Evolutionary conservation across 192 early-diverging fungal genomes (phyloP).

Genomic region (Jimgerdemannia lactiflua): DNA sequence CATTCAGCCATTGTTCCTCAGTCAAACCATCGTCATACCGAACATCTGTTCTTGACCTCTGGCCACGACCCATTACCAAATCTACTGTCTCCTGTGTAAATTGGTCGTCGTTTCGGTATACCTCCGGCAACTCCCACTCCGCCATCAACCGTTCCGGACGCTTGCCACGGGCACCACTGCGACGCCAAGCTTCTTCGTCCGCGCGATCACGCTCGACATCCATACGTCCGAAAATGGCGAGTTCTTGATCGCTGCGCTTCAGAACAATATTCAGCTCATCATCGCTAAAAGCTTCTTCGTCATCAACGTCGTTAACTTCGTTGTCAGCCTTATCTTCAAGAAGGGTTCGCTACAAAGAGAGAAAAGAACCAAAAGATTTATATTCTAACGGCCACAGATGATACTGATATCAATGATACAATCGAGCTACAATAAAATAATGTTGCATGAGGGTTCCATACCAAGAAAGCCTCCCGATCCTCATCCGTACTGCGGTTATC

Average conservation of each 20-base stretch:
- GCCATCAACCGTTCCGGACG: constrained; percentile 78
- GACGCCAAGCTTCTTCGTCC: constrained; percentile 52
- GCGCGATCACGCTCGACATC: constrained; percentile 66
- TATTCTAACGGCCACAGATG: not conserved
- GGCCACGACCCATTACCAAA: constrained; percentile 64
- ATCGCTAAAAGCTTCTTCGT: constrained; percentile 74
- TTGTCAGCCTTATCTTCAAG: constrained; percentile 81
- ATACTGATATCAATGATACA: not conserved
- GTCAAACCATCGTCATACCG: constrained; percentile 91
- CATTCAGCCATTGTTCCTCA: constrained; percentile 91
- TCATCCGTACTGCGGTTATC: constrained; percentile 93
- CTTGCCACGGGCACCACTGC: constrained; percentile 50
- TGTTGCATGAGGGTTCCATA: not conserved
- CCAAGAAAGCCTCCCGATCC: constrained; percentile 88
- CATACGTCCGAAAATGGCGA: constrained; percentile 67
- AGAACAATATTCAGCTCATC: constrained; percentile 94
- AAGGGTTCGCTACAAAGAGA: constrained; percentile 55
- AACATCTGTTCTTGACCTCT: constrained; percentile 70
- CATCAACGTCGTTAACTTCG: constrained; percentile 62
- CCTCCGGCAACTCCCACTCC: constrained; percentile 82
- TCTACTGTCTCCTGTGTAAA: constrained; percentile 39
- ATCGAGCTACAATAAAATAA: not conserved
- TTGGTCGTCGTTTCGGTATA: constrained; percentile 70
- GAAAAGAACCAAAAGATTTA: not conserved
- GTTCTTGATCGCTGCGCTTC: constrained; percentile 82